Evolutionary conservation across 805 yeast species (phyloP), one percentile per base, ranked within the genome.

Genomic region (Scheffersomyces amazonensis): DNA sequence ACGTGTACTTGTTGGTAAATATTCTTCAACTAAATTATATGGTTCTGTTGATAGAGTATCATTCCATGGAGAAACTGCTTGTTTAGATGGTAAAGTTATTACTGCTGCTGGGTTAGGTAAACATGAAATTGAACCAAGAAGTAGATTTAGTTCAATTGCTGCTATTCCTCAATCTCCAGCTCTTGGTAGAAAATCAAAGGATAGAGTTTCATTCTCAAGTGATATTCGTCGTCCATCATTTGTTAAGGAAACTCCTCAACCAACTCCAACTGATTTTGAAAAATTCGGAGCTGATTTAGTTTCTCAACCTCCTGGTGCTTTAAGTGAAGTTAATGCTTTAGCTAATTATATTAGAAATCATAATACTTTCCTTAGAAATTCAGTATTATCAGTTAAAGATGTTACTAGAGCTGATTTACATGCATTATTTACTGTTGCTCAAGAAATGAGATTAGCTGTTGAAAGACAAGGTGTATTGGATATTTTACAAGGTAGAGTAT

Each of bases 381-480:
- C 90, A 38, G 82, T 93, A 40, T 71, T 88, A 53, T 87, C 96
- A 23, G 98, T 95, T 37, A 81, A 82, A 57, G 91, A 89, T 58
- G 81, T 91, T 60, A 74, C 78, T 47, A 83, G 98, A 66, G 75
- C 89, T 43, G 96, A 91, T 60, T 74, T 95, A 65, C 99, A 91
- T 62, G 79, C 89, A 20, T 74, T 93, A 60, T 93, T 93, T 71
- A 84, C 96, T 18, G 95, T 93, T 54, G 99, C 99, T 29, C 96
- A 91, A 72, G 98, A 95, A 69, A 83, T 93, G 89, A 80, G 97
- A 65, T 78, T 93, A 49, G 91, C 93, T 32, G 99, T 93, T 43
- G 97, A 91, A 71, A 85, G 98, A 70, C 85, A 83, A 56, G 99
- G 99, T 54, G 95, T 88, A 38, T 72, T 93, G 58, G 96, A 91